Base-by-base conservation (phyloP, 129 eudicot genomes). In the Tanacetum coccineum region DNA sequence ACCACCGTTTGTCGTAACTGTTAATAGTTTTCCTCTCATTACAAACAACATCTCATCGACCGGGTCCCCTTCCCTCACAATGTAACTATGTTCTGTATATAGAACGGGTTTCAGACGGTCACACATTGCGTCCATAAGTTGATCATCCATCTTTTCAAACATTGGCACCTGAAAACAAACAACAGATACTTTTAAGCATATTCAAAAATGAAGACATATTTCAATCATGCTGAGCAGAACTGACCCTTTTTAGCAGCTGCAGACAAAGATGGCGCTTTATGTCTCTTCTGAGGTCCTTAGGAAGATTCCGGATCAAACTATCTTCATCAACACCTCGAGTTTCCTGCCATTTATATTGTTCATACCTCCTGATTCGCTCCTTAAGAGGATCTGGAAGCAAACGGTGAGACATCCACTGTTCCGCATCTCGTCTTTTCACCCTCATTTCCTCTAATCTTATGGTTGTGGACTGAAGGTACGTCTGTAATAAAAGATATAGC, bases 331-430 rank as follows among this genome's bases (percentile, higher is more conserved):
- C 99, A 39, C 99, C 99, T 78, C 99, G 77, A 19, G 97, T 94
- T 85, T 89, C 97, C 82, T 89, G 99, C 99, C 99, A 94, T 67
- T 87, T 89, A 68, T 94, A 94, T 44, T 94, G 99, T 70, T 89
- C 97, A 65, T 87, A 94, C 26, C 97, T 81, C 77, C 97, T 87
- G 79, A 94, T 89, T 64, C 99, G 87, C 61, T 89, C 99, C 80
- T 85, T 84, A 28, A 94, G 77, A 72, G 71, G 67, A 19, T 81
- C 84, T 0, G 99, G 99, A 72, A 94, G 95, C 59, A 89, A 74
- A 13, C 99, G 95, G 57, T 94, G 99, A 40, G 95, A 79, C 99
- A 94, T 94, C 99, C 99, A 94, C 74, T 94, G 97, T 68, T 94
- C 97, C 11, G 99, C 88, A 39, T 94, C 99, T 59, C 95, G 90